These are phyloP conservation scores for Echinosophora koreensis DNA, from an alignment of 306 rosid genomes.

Conservation along the genomic window DNA sequence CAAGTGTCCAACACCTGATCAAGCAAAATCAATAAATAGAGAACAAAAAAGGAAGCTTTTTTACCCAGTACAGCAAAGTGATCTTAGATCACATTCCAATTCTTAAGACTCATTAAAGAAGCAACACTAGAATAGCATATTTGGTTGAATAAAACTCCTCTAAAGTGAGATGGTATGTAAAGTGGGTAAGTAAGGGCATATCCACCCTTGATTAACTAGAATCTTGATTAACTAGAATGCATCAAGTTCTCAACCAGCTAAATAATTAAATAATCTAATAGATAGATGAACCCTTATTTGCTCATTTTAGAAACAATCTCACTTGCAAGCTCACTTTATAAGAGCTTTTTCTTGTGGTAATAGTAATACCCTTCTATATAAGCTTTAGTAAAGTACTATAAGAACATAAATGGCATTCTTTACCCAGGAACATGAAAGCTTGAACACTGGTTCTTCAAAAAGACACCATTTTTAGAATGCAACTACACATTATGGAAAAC, in stretches of 20 bases:
- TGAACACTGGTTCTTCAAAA: not conserved
- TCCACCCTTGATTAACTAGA: too few relatives aligned
- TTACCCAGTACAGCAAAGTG: not conserved
- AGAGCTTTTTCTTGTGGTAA: too few relatives aligned
- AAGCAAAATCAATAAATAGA: not conserved
- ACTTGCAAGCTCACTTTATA: too few relatives aligned
- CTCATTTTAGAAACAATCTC: too few relatives aligned
- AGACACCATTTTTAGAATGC: not conserved
- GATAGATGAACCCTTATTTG: too few relatives aligned
- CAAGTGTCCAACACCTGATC: not conserved
- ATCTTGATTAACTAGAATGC: too few relatives aligned
- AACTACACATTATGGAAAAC: not conserved
- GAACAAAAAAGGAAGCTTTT: not conserved
- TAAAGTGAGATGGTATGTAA: too few relatives aligned
- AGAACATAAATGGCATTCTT: not conserved
- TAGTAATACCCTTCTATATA: not conserved
- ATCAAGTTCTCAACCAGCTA: too few relatives aligned
- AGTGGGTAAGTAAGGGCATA: too few relatives aligned
- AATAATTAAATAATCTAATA: too few relatives aligned
- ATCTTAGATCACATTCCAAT: slow-evolving; percentile 30
- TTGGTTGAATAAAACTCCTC: too few relatives aligned
- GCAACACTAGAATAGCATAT: not conserved
- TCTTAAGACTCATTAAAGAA: slow-evolving; percentile 29
- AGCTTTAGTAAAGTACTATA: slow-evolving; percentile 17
- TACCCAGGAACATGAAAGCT: not conserved